Percentiles rank a stretch among this genome's conserved stretches.
These are phyloP conservation scores for Hura crepitans DNA, from an alignment of 441 rosid species.

Conservation along the genomic window DNA sequence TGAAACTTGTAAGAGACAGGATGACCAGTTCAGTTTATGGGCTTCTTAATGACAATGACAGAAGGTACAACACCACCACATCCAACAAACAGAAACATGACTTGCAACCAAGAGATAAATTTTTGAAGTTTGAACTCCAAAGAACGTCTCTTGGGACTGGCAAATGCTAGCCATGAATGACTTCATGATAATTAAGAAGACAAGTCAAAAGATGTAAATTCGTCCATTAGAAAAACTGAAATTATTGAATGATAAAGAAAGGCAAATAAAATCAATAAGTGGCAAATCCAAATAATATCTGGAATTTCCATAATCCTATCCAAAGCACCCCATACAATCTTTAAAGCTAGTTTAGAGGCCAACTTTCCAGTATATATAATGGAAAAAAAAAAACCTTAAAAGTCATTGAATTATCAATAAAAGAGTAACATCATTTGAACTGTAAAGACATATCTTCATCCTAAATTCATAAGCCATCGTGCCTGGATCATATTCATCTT, in stretches of 20 bases:
- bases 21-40: neutral
- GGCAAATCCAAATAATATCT: too few relatives aligned
- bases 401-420: neutral
- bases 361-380: neutral
- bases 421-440: neutral
- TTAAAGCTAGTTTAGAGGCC: neutral
- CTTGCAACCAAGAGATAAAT: neutral
- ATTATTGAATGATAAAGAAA: too few relatives aligned
- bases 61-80: neutral
- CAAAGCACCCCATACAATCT: neutral
- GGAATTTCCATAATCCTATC: neutral
- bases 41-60: neutral
- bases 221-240: neutral
- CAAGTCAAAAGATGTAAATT: neutral
- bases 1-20: neutral
- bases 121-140: neutral
- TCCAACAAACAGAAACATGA: neutral
- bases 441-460: neutral
- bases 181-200: slow-evolving; percentile 8
- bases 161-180: neutral
- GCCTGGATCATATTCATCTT: too few relatives aligned
- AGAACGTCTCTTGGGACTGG: neutral
- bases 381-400: neutral
- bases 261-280: neutral
- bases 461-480: neutral